Percentiles rank a stretch among this genome's conserved stretches.
These are phyloP conservation scores for Plasmodium malariae DNA, from an alignment of 169 alveolate species.

Conservation along the genomic window DNA sequence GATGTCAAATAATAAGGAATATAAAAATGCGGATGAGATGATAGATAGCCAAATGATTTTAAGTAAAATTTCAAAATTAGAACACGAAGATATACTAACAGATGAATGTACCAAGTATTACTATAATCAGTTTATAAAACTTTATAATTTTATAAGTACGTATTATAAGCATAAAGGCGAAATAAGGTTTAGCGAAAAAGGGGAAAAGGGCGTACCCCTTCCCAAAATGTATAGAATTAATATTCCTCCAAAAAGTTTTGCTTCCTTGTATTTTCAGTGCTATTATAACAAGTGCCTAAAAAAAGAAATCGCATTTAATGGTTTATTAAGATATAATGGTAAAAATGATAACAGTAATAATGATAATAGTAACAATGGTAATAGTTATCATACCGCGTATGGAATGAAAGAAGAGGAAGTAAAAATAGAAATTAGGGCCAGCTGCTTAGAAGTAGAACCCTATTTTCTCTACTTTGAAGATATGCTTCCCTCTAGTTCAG, in stretches of 20 bases:
- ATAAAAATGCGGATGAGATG: conserved; percentile 13
- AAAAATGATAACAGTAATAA: neutral
- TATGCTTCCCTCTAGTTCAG: conserved; percentile 9
- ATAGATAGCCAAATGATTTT: neutral
- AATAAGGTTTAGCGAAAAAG: conserved; percentile 1
- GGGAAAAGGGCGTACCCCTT: neutral
- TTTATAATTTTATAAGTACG: conserved; percentile 21
- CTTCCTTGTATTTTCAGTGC: conserved; percentile 24
- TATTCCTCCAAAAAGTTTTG: conserved; percentile 50
- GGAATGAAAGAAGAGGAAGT: too few species aligned
- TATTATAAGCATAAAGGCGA: conserved; percentile 10
- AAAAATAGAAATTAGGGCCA: conserved; percentile 19
- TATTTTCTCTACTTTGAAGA: conserved; percentile 10
- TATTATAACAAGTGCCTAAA: conserved; percentile 10
- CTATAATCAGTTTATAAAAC: conserved; percentile 16
- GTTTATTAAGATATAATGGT: neutral
- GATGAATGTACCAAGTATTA: conserved; percentile 30
- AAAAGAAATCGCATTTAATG: conserved; percentile 17
- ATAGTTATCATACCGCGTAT: too few species aligned
- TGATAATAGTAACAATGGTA: too few species aligned
- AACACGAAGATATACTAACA: conserved; percentile 45
- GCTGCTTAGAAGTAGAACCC: conserved; percentile 23
- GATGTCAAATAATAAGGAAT: conserved; percentile 34
- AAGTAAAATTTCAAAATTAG: conserved; percentile 4
- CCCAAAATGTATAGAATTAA: conserved; percentile 22